Conservation (phyloP, 2,329 filamentous ascomycete species). For the Pezicula neosporulosa region DNA sequence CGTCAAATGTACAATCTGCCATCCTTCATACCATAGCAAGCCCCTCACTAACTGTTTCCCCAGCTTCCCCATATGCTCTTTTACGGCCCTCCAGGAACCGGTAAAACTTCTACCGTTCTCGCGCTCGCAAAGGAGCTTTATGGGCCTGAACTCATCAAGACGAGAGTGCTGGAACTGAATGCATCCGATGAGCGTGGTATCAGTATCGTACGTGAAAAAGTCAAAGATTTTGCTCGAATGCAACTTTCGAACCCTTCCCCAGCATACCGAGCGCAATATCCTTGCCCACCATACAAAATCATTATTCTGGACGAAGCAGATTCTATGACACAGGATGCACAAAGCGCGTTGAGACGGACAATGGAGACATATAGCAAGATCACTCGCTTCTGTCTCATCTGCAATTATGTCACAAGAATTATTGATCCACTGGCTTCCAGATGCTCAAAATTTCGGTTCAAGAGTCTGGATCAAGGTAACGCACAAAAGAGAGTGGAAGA, state of each 20-base stretch:
- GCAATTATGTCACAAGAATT: conserved; percentile 97
- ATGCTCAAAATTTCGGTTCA: conserved; percentile 97
- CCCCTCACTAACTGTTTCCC: conserved; percentile 11
- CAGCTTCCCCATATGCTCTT: conserved; percentile 98
- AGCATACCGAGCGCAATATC: conserved; percentile 68
- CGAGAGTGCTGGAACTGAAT: conserved; percentile 97
- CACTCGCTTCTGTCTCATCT: conserved; percentile 94
- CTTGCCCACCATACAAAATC: conserved; percentile 98
- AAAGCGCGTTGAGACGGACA: conserved; percentile 85
- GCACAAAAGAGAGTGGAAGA: conserved; percentile 74
- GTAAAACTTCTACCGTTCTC: conserved; percentile 96
- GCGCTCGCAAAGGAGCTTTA: conserved; percentile 97
- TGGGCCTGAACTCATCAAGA: conserved; percentile 88
- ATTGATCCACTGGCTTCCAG: conserved; percentile 92
- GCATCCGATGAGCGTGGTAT: conserved; percentile 98
- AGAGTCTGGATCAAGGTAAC: conserved; percentile 85
- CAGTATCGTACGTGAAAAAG: conserved; percentile 92
- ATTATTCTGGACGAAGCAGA: conserved; percentile 98
- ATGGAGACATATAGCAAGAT: conserved; percentile 99
- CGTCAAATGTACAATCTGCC: conserved; percentile 67
- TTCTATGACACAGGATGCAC: conserved; percentile 98
- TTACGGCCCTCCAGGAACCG: conserved; percentile 95
- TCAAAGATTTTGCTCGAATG: conserved; percentile 96
- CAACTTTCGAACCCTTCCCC: conserved; percentile 78
- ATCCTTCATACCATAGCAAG: neutral